Percentiles rank a stretch among this genome's conserved stretches.
phyloP scores from a whole-genome alignment of 2,329 filamentous ascomycete genomes.

The Aspergillus novofumigatus region DNA sequence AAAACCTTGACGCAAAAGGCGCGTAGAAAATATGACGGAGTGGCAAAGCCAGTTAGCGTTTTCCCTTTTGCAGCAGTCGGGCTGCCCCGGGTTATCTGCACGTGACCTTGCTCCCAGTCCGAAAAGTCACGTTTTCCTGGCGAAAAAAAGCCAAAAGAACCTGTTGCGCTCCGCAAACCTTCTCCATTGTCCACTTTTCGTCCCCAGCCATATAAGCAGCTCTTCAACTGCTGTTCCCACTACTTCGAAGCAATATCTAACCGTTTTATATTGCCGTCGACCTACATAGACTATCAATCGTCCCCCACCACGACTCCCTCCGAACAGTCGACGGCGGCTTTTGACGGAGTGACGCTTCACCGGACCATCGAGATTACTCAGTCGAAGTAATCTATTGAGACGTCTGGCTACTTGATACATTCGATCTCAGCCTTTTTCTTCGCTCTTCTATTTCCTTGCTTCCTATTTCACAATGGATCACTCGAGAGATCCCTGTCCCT shows the following conservation, averaged over 20 bases:
- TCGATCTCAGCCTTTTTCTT: slow-evolving; percentile 4
- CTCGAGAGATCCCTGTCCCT: slow-evolving; percentile 92
- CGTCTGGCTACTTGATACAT: neutral
- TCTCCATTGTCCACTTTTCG: slow-evolving; percentile 13
- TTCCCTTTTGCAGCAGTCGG: slow-evolving; percentile 8
- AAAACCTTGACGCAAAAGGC: neutral
- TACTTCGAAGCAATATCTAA: neutral
- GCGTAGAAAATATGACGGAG: neutral
- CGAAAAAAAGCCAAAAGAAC: slow-evolving; percentile 20
- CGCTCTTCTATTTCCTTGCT: slow-evolving; percentile 1
- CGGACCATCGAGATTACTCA: neutral
- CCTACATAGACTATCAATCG: neutral
- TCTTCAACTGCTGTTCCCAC: neutral
- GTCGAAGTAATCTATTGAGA: neutral
- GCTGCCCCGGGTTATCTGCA: slow-evolving; percentile 12
- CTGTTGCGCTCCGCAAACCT: slow-evolving; percentile 13
- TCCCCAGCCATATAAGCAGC: neutral
- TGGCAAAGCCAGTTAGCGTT: neutral
- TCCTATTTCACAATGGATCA: slow-evolving; percentile 68
- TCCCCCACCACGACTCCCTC: neutral
- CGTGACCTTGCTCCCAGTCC: slow-evolving; percentile 7
- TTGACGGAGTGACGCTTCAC: slow-evolving; percentile 3
- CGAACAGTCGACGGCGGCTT: neutral
- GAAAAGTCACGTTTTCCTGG: slow-evolving; percentile 20
- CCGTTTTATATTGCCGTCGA: neutral